phyloP scores from a whole-genome alignment of 1,284 basidiomycete genomes.

The Ceratobasidium sp. region DNA sequence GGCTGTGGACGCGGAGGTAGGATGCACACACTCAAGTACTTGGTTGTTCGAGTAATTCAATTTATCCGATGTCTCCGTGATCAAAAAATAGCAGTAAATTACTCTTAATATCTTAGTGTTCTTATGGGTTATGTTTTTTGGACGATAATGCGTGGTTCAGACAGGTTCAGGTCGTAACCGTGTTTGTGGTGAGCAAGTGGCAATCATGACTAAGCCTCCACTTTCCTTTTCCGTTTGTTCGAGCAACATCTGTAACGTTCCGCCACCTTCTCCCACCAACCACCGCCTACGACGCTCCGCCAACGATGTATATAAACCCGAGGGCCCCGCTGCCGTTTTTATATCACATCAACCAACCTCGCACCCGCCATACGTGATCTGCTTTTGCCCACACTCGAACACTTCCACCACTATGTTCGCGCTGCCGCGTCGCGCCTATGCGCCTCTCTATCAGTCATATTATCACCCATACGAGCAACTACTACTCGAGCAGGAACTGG shows the following conservation, averaged over 20 bases:
- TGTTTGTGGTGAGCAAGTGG: neutral
- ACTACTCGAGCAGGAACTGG: constrained; percentile 23
- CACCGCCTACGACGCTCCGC: neutral
- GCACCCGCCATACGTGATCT: neutral
- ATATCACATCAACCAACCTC: neutral
- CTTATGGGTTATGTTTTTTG: too few relatives aligned
- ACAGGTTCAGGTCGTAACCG: too few relatives aligned
- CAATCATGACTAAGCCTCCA: constrained; percentile 13
- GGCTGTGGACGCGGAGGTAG: too few relatives aligned
- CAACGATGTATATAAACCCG: constrained; percentile 17
- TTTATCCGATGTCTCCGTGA: too few relatives aligned
- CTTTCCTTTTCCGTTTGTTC: constrained; percentile 5
- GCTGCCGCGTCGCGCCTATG: constrained; percentile 19
- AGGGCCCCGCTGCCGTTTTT: too few relatives aligned
- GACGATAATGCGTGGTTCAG: too few relatives aligned
- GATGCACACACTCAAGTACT: too few relatives aligned
- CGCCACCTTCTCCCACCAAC: neutral
- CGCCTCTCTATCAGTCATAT: neutral
- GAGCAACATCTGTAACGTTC: neutral
- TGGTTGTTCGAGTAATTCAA: too few relatives aligned
- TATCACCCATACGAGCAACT: constrained; percentile 34
- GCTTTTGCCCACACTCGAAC: neutral
- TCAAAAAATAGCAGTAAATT: too few relatives aligned
- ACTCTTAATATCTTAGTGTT: too few relatives aligned
- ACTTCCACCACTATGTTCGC: constrained; percentile 17